Base-by-base conservation (phyloP, 2,329 filamentous ascomycete genomes). In the Claviceps paspali region DNA sequence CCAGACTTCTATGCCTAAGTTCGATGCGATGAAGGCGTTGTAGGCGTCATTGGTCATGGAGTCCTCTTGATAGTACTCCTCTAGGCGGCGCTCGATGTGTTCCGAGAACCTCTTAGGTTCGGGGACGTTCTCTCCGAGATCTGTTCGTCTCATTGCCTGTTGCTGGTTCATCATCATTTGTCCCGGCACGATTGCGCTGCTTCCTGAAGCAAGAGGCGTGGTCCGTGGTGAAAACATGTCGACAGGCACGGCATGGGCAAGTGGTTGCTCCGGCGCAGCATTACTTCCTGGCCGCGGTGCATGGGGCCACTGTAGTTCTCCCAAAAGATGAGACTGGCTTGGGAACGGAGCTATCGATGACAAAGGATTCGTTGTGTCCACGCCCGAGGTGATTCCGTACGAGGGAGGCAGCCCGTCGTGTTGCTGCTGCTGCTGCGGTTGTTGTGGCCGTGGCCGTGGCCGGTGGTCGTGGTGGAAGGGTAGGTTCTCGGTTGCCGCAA, bases 1-100 rank as follows among this genome's bases (percentile, higher is more conserved):
- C 33, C 57, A 53, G 3, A 62, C 59, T 38, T 72, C 67, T 18
- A 70, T 63, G 11, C 66, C 65, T 2, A 73, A 51, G 29, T 66
- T 73, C 0, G 69, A 73, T 8, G 70, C 68, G 29, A 72, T 55
- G 47, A 70, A 67, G 29, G 68, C 67, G 26, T 63, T 64, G 29
- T 69, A 62, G 1, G 61, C 64, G 33, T 68, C 58, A 29, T 59
- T 68, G 2, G 70, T 69, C 2, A 62, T 49, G 2, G 65, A 57
- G 21, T 69, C 59, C 6, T 54, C 53, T 19, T 63, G 58, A 43
- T 68, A 74, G 41, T 71, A 73, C 19, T 67, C 62, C 38, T 74
- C 68, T 2, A 74, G 55, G 2, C 68, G 63, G 15, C 52, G 56
- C 40, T 70, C 59, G 6, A 71, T 60, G 38, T 70, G 68, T 11